These are phyloP conservation scores for Candida pseudoglaebosa DNA, from an alignment of 805 yeast species.

Conservation along the genomic window DNA sequence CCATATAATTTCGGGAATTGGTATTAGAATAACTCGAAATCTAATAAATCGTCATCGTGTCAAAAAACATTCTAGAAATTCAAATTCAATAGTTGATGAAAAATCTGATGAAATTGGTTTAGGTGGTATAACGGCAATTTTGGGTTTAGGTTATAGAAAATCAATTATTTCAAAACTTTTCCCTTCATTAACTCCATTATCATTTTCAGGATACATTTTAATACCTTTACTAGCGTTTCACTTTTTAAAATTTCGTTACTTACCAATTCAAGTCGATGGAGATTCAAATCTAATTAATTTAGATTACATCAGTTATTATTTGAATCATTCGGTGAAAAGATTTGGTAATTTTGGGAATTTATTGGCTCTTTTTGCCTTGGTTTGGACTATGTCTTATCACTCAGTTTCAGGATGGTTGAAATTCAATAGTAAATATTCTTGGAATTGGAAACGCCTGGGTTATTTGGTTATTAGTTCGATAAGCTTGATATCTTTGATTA, in stretches of 20 bases:
- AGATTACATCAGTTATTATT: conserved; percentile 45
- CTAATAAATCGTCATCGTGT: conserved; percentile 5
- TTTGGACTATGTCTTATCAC: conserved; percentile 48
- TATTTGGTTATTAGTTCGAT: conserved; percentile 37
- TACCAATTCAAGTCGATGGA: conserved; percentile 57
- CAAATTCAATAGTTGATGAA: conserved; percentile 23
- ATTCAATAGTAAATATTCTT: conserved; percentile 38
- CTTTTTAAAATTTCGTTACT: conserved; percentile 40
- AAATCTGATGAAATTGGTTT: conserved; percentile 49
- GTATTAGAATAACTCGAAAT: conserved; percentile 27
- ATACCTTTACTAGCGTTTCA: conserved; percentile 46
- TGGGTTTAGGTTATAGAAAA: conserved; percentile 52
- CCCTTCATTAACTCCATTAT: conserved; percentile 52
- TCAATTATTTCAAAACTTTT: conserved; percentile 40
- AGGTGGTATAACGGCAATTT: conserved; percentile 55
- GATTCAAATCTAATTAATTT: conserved; percentile 57
- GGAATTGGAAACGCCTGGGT: conserved; percentile 40
- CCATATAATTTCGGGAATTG: conserved; percentile 55
- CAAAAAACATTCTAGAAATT: conserved; percentile 8
- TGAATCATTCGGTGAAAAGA: conserved; percentile 7
- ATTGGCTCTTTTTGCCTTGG: conserved; percentile 17
- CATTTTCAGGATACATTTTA: conserved; percentile 57
- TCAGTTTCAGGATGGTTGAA: conserved; percentile 49
- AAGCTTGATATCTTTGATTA: conserved; percentile 32
- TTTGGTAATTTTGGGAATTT: conserved; percentile 6